Conservation (phyloP, 345 rosid genomes). For the Eutrema yunnanense region DNA sequence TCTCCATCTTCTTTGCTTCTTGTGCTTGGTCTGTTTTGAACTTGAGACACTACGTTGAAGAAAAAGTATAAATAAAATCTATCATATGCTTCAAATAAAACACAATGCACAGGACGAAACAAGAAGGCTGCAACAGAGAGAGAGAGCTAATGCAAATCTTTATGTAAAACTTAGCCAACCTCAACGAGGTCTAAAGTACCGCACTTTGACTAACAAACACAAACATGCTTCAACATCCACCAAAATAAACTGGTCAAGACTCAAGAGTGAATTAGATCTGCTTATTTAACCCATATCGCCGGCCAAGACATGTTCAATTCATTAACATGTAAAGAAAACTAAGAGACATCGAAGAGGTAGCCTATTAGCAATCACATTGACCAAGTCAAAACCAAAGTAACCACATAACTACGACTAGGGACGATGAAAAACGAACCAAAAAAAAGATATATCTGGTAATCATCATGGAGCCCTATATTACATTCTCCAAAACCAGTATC, state of each 20-base stretch:
- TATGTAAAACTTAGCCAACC: background rate
- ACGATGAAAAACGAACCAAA: too few relatives aligned
- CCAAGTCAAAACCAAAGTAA: background rate
- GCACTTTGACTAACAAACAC: background rate
- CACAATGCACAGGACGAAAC: background rate
- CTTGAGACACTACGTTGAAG: slow-evolving; percentile 64
- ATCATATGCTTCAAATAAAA: background rate
- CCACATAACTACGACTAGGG: too few relatives aligned
- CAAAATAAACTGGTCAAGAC: background rate
- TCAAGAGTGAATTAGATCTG: background rate
- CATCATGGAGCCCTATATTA: background rate
- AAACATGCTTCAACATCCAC: slow-evolving; percentile 13
- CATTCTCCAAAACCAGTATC: background rate
- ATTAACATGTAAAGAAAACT: background rate
- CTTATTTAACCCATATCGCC: background rate
- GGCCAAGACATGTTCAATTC: background rate
- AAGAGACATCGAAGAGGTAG: background rate
- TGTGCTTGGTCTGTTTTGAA: slow-evolving; percentile 98
- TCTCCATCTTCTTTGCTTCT: slow-evolving; percentile 98
- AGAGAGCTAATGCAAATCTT: background rate
- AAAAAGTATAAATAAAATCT: background rate
- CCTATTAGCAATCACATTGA: background rate
- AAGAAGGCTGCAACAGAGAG: background rate
- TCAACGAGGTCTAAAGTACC: background rate
- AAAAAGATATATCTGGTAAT: too few relatives aligned